phyloP scores from a whole-genome alignment of 1,139 yeast species.

The Ogataea hybrid region DNA sequence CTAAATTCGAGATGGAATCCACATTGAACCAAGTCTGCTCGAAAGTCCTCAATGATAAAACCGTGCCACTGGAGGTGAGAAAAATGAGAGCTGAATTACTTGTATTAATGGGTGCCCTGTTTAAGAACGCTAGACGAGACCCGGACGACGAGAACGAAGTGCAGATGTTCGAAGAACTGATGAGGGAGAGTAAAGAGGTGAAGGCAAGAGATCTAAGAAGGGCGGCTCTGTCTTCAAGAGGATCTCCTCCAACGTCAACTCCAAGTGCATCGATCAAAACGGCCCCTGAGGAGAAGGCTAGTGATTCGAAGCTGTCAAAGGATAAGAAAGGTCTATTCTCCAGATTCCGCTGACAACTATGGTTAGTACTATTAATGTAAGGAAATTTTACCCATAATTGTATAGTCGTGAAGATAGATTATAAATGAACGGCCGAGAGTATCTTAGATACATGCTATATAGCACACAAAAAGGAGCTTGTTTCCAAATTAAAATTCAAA shows the following conservation, averaged over 20 bases:
- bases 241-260: slow-evolving; percentile 3
- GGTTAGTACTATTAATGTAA: neutral
- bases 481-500: slow-evolving; percentile 34
- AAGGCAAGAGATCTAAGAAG: slow-evolving; percentile 31
- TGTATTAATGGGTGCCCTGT: slow-evolving; percentile 53
- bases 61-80: slow-evolving; percentile 48
- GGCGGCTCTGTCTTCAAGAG: slow-evolving; percentile 7
- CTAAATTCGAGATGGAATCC: slow-evolving; percentile 70
- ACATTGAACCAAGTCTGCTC: slow-evolving; percentile 67
- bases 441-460: neutral
- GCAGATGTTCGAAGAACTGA: slow-evolving; percentile 70
- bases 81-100: slow-evolving; percentile 60
- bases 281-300: slow-evolving; percentile 1
- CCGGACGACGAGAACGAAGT: slow-evolving; percentile 75
- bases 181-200: slow-evolving; percentile 63
- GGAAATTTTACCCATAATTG: neutral
- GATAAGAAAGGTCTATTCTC: slow-evolving; percentile 13
- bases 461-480: neutral
- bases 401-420: neutral
- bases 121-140: slow-evolving; percentile 55
- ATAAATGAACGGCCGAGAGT: neutral
- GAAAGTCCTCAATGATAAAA: slow-evolving; percentile 55
- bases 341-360: slow-evolving; percentile 4
- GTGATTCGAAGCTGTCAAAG: slow-evolving; percentile 1
- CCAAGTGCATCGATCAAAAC: neutral